Percentiles rank a stretch among this genome's conserved stretches.
Evolutionary conservation across 768 basidiomycete genomes (phyloP).

Genomic region (Fistulinella prunicolor): DNA sequence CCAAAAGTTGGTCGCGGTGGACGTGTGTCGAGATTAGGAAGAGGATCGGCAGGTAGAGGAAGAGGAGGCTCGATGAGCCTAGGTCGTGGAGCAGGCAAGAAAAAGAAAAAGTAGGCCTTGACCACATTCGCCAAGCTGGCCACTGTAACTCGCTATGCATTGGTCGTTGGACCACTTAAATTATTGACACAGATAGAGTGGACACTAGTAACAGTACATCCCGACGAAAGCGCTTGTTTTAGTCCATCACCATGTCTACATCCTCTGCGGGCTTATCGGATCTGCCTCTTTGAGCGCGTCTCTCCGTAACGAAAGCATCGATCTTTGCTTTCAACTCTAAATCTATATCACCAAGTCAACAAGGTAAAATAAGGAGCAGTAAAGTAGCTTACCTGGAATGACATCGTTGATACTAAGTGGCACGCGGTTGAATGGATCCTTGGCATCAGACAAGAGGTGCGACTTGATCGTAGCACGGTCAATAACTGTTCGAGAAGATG

Average conservation of each 20-base stretch:
- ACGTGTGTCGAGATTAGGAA: constrained; percentile 24
- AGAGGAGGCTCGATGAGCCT: constrained; percentile 23
- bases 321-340: constrained; percentile 72
- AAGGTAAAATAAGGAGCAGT: not conserved
- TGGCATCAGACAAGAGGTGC: constrained; percentile 85
- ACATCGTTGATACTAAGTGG: constrained; percentile 81
- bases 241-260: constrained; percentile 31
- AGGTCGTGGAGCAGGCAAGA: constrained; percentile 28
- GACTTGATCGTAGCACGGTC: constrained; percentile 95
- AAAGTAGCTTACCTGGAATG: constrained; percentile 57
- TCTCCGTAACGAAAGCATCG: constrained; percentile 63
- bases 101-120: constrained; percentile 30
- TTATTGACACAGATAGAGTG: not conserved
- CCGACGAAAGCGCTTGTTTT: not conserved
- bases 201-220: constrained; percentile 3
- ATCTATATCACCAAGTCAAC: constrained; percentile 39
- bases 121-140: too few relatives aligned
- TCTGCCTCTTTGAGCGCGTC: constrained; percentile 39
- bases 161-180: not conserved
- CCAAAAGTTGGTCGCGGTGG: constrained; percentile 25
- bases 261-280: constrained; percentile 23
- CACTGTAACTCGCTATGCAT: too few relatives aligned
- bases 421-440: constrained; percentile 93
- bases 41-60: constrained; percentile 23
- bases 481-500: constrained; percentile 72